Evolutionary conservation across 495 filamentous ascomycete genomes (phyloP), one percentile per base, ranked within the genome.

Genomic region (Cercophora samala): DNA sequence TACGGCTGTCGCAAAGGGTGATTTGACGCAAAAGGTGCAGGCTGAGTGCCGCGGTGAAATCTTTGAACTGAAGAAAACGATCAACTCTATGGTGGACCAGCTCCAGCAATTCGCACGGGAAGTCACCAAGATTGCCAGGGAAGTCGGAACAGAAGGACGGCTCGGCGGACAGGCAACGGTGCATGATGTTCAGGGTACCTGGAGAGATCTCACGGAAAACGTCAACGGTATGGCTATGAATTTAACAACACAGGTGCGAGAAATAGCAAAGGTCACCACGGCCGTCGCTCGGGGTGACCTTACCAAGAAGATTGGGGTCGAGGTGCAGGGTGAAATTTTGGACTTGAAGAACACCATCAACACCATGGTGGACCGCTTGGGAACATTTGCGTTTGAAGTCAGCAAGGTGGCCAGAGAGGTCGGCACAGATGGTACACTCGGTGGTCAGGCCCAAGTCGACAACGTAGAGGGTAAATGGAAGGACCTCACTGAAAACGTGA

Each of bases 161-260:
- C 86, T 99, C 4, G 95, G 95, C 73, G 95, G 94, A 32, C 95
- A 99, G 80, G 95, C 95, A 29, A 96, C 92, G 19, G 95, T 99
- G 18, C 93, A 97, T 74, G 94, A 97, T 75, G 95, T 99, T 9
- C 92, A 99, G 79, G 95, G 95, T 58, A 97, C 93, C 26, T 99
- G 95, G 95, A 91, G 93, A 76, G 93, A 97, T 75, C 80, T 99
- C 64, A 99, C 95, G 8, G 93, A 97, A 73, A 98, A 97, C 70
- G 95, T 99, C 77, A 99, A 99, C 78, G 90, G 93, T 55, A 97
- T 99, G 94, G 95, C 95, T 73, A 97, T 93, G 85, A 98, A 98
- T 75, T 81, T 99, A 65, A 99, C 95, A 2, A 97, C 94, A 0
- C 95, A 99, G 78, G 95, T 99, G 70, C 90, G 95, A 75, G 96